Evolutionary conservation across 2,329 filamentous ascomycete species (phyloP), one percentile per base, ranked within the genome.

Genomic region (Talaromyces marneffei): DNA sequence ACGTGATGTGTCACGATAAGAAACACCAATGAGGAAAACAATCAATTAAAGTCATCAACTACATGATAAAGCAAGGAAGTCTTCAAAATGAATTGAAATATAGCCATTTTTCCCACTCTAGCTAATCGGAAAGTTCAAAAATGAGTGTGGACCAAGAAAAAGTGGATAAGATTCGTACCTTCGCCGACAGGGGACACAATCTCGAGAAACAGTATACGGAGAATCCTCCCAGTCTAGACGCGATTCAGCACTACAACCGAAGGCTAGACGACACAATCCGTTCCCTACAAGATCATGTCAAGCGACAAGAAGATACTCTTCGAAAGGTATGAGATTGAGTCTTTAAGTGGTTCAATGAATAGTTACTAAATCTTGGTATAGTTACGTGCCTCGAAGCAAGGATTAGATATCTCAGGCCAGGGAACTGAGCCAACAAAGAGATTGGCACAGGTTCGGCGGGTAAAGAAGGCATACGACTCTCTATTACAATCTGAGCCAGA

Each of bases 401-500:
- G 67, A 20, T 10, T 61, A 64, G 68, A 72, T 27, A 68, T 77
- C 12, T 67, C 68, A 27, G 68, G 69, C n/a, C 66, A 70, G 16
- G 67, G 62, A 53, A 65, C 67, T 23, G 69, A 72, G 52, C 64
- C 70, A 12, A 67, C 66, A 62, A 65, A 66, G 16, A 76, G 79
- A 39, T 67, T 78, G 2, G 68, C 68, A n/a, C 75, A 86, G 74
- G 73, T 83, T 31, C 76, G 75, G 58, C 71, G 77, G 39, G 77
- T 92, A 69, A 86, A 84, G 67, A 76, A 80, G 55, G 89, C 88
- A 2, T 91, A 92, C 67, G 82, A 85, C 57, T 80, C 82, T 16
- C 77, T 91, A 52, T 82, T 85, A 12, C 77, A 82, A 46, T 80
- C 82, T 14, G 81, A 86, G 57, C 87, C 88, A 8, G 85, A 85